These are phyloP conservation scores for Ampelomyces quisqualis DNA, from an alignment of 2,329 filamentous ascomycete species.

Conservation along the genomic window DNA sequence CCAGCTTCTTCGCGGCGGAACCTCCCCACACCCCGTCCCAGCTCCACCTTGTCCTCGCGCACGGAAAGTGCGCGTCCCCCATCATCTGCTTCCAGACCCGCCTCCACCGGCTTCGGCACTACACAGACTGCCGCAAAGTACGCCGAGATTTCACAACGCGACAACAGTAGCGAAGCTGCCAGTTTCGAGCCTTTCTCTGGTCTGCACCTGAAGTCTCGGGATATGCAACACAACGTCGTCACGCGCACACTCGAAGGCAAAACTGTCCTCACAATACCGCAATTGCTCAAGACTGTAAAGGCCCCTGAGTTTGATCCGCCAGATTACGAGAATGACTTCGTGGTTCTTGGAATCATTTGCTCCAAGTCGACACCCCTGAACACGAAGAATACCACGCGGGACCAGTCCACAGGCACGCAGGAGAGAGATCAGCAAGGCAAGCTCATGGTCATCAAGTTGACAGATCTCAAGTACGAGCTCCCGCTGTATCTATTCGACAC, in stretches of 20 bases:
- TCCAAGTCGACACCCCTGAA: conserved; percentile 80
- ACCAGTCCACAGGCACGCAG: conserved; percentile 45
- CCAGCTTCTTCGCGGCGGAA: conserved; percentile 21
- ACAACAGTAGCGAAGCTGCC: conserved; percentile 53
- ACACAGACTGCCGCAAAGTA: conserved; percentile 30
- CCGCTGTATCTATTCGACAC: conserved; percentile 90
- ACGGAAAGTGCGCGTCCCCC: conserved; percentile 21
- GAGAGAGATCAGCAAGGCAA: conserved; percentile 65
- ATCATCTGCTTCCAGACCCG: conserved; percentile 25
- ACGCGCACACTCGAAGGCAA: conserved; percentile 77
- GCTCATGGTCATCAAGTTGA: conserved; percentile 89
- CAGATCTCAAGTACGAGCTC: conserved; percentile 85
- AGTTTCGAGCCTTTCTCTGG: conserved; percentile 79
- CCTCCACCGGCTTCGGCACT: conserved; percentile 19
- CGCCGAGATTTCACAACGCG: conserved; percentile 33
- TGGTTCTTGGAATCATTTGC: conserved; percentile 84
- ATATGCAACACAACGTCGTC: conserved; percentile 78
- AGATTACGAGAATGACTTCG: conserved; percentile 83
- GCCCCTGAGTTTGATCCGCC: conserved; percentile 76
- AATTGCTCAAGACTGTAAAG: conserved; percentile 78
- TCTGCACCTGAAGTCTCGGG: conserved; percentile 77
- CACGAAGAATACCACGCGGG: conserved; percentile 52
- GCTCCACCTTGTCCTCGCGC: conserved; percentile 25
- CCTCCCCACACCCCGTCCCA: conserved; percentile 20
- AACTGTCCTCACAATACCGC: conserved; percentile 74